A percentile compares a stretch with the other conserved stretches of the same genome.
These are phyloP conservation scores for Penicillium dipodomyicola DNA, from an alignment of 495 filamentous ascomycete genomes.

Conservation along the genomic window DNA sequence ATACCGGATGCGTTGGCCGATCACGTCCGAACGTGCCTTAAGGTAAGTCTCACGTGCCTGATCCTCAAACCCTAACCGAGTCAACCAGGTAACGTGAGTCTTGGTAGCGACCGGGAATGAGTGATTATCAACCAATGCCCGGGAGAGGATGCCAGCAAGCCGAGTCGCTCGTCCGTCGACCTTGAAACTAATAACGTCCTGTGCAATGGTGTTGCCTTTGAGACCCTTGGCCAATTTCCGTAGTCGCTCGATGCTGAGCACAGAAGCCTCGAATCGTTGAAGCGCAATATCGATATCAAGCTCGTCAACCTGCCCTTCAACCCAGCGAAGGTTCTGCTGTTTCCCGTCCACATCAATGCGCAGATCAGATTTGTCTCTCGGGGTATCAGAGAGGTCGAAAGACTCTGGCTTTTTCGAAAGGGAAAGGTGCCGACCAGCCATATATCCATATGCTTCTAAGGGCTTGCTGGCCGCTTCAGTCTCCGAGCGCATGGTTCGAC, in stretches of 20 bases:
- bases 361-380: slow-evolving; percentile 69
- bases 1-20: slow-evolving; percentile 79
- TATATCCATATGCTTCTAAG: slow-evolving; percentile 78
- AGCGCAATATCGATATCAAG: slow-evolving; percentile 94
- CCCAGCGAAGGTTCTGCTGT: slow-evolving; percentile 92
- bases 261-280: slow-evolving; percentile 83
- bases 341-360: slow-evolving; percentile 95
- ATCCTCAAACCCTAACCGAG: slow-evolving; percentile 83
- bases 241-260: slow-evolving; percentile 77
- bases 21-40: slow-evolving; percentile 67
- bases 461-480: slow-evolving; percentile 75
- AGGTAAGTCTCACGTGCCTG: slow-evolving; percentile 85
- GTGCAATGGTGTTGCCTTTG: slow-evolving; percentile 78
- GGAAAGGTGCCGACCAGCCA: slow-evolving; percentile 40
- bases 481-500: slow-evolving; percentile 76
- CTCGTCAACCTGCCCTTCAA: slow-evolving; percentile 92
- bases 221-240: slow-evolving; percentile 72
- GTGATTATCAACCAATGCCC: slow-evolving; percentile 69
- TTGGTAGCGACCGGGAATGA: slow-evolving; percentile 69
- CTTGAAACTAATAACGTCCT: slow-evolving; percentile 84
- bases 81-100: slow-evolving; percentile 75
- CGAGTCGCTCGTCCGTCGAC: slow-evolving; percentile 81
- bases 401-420: slow-evolving; percentile 40
- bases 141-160: slow-evolving; percentile 69
- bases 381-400: slow-evolving; percentile 63